Base-by-base conservation (phyloP, 2,329 filamentous ascomycete genomes). In the Aspergillus sp. region DNA sequence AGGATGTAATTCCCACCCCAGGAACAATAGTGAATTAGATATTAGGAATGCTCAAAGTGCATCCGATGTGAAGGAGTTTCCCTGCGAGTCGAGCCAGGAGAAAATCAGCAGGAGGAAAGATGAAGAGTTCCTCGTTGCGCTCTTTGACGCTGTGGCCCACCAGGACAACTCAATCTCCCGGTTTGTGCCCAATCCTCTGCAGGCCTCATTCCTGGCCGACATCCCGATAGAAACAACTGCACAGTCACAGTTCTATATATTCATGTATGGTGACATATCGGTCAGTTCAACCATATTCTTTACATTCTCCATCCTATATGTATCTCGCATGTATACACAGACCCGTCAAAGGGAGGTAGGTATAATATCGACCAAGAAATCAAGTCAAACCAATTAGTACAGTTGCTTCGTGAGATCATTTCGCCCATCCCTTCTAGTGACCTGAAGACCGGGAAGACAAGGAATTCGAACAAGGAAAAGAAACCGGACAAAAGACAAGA, bases 321-420 rank as follows among this genome's bases (percentile, higher is more conserved):
- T 13, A 38, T 16, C 16, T 9, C 17, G 10, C 42, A 34, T 31
- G 40, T 13, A 40, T 9, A 38, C 42, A 50, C 25, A 25, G 20
- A 45, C 9, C 34, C 3, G 11, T 9, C 32, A 34, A 34, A 34
- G 11, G 32, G 38, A 17, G 19, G 11, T 17, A 47, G 31, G 21
- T 5, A 36, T 14, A 16, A 16, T 34, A 23, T 43, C 34, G 31
- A 47, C 43, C 21, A 29, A 41, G 2, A 52, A 21, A 10, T 23
- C 14, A 23, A 23, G 14, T 46, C 7, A 38, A 34, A 48, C 31
- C 16, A 45, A 47, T 20, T 41, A 34, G n/a, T 43, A 48, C 48
- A 41, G 9, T 25, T 38, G 41, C 31, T 36, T 52, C 51, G 42
- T 54, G 32, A 51, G 45, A 52, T 49, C 48, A 41, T 53, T 44